These are phyloP conservation scores for Extremus antarcticus DNA, from an alignment of 495 filamentous ascomycete species.

Conservation along the genomic window DNA sequence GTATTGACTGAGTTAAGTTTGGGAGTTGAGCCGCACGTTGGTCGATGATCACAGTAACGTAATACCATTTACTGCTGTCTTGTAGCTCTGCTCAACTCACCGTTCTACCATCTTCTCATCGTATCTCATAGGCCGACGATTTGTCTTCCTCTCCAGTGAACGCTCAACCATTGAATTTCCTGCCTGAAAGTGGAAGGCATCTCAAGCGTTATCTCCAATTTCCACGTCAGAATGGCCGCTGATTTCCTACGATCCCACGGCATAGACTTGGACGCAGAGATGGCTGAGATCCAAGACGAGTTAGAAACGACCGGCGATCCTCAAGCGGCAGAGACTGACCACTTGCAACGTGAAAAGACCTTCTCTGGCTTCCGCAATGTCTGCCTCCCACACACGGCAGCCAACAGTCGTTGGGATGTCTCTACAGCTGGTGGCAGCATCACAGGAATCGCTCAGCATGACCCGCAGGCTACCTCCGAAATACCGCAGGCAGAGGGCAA, in stretches of 20 bases:
- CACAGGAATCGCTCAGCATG: conserved; percentile 22
- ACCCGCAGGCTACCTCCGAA: conserved; percentile 24
- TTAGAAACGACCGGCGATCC: conserved; percentile 2
- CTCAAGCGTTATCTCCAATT: background rate
- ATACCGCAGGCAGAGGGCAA: conserved; percentile 10
- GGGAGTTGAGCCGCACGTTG: background rate
- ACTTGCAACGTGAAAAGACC: background rate
- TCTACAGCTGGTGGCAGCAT: conserved; percentile 34
- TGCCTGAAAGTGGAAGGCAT: too few relatives aligned
- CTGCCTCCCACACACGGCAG: conserved; percentile 30
- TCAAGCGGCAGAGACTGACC: background rate
- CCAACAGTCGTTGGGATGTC: conserved; percentile 36
- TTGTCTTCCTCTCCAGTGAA: too few relatives aligned
- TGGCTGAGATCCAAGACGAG: conserved; percentile 21
- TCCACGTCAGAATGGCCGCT: conserved; percentile 20
- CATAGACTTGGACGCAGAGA: conserved; percentile 25
- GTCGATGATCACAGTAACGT: background rate
- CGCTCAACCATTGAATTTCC: too few relatives aligned
- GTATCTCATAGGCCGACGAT: too few relatives aligned
- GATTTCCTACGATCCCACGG: conserved; percentile 21
- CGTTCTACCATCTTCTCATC: too few relatives aligned
- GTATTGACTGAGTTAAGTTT: background rate
- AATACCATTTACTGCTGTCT: too few relatives aligned
- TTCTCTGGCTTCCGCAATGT: conserved; percentile 17
- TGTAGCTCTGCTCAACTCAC: too few relatives aligned